Evolutionary conservation across 2,329 filamentous ascomycete genomes (phyloP).

Genomic region (Alternaria sp.): DNA sequence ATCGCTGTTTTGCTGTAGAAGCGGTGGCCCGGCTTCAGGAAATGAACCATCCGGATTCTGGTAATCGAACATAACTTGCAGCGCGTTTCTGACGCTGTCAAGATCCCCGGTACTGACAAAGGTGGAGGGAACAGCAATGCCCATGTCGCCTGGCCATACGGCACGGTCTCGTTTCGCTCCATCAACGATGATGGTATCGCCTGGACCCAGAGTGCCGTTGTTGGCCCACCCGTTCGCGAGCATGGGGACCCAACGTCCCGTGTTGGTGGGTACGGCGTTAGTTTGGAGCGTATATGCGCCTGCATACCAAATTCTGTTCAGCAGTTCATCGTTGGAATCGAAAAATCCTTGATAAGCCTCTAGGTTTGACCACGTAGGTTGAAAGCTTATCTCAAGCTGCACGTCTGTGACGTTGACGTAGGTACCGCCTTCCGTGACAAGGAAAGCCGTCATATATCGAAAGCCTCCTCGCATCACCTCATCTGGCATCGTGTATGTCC

Average conservation of each 20-base stretch:
- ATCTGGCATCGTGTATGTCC: slow-evolving; percentile 54
- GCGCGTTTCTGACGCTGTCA: slow-evolving; percentile 16
- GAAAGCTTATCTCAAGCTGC: slow-evolving; percentile 54
- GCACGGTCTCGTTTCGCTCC: slow-evolving; percentile 50
- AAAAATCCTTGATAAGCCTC: slow-evolving; percentile 50
- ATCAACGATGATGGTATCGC: slow-evolving; percentile 45
- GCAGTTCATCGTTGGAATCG: slow-evolving; percentile 46
- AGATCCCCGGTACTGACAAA: slow-evolving; percentile 19
- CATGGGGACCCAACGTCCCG: slow-evolving; percentile 36
- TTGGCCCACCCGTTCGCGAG: slow-evolving; percentile 42
- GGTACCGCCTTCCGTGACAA: slow-evolving; percentile 44
- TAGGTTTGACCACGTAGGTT: slow-evolving; percentile 57
- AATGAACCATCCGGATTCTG: slow-evolving; percentile 27
- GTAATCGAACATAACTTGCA: slow-evolving; percentile 28
- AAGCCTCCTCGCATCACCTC: slow-evolving; percentile 59
- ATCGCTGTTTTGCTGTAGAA: slow-evolving; percentile 21
- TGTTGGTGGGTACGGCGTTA: slow-evolving; percentile 43
- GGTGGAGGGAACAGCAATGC: slow-evolving; percentile 19
- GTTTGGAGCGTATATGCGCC: slow-evolving; percentile 53
- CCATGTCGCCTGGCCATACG: slow-evolving; percentile 42
- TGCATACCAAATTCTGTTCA: slow-evolving; percentile 65
- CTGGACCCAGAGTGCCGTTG: slow-evolving; percentile 43
- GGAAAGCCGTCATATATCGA: slow-evolving; percentile 59
- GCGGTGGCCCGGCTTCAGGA: slow-evolving; percentile 25
- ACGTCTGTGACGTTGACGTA: slow-evolving; percentile 50